These are phyloP conservation scores for Capsicum rhomboideum DNA, from an alignment of 257 asterid genomes.

Conservation along the genomic window DNA sequence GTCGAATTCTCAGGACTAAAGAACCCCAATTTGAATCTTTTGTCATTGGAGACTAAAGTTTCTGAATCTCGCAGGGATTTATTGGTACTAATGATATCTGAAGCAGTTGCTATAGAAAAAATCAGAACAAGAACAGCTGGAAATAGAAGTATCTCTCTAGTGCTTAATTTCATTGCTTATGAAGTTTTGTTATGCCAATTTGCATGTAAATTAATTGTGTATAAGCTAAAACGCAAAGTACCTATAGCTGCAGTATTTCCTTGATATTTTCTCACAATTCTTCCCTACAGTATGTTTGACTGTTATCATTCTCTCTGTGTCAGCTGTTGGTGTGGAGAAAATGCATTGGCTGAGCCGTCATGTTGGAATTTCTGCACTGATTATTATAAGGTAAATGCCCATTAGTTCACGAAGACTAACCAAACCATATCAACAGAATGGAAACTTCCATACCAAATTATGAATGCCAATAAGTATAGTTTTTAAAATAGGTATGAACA, in stretches of 20 bases:
- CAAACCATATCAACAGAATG: neutral
- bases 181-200: neutral
- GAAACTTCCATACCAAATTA: neutral
- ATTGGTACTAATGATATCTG: constrained; percentile 14
- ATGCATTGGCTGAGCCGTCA: neutral
- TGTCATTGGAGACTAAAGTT: constrained; percentile 21
- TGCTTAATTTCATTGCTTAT: neutral
- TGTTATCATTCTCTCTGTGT: too few relatives aligned
- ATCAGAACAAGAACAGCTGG: neutral
- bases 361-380: neutral
- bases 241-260: neutral
- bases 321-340: neutral
- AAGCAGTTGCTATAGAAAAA: neutral
- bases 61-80: constrained; percentile 15
- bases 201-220: neutral
- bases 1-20: constrained; percentile 24
- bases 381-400: neutral
- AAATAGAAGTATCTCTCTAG: neutral
- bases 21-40: constrained; percentile 27
- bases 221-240: neutral
- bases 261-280: neutral
- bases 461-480: neutral
- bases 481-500: neutral
- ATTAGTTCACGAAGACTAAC: neutral
- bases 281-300: neutral